Evolutionary conservation across 148 eudicot genomes (phyloP), one percentile per base, ranked within the genome.

Genomic region (Chenopodium formosanum): DNA sequence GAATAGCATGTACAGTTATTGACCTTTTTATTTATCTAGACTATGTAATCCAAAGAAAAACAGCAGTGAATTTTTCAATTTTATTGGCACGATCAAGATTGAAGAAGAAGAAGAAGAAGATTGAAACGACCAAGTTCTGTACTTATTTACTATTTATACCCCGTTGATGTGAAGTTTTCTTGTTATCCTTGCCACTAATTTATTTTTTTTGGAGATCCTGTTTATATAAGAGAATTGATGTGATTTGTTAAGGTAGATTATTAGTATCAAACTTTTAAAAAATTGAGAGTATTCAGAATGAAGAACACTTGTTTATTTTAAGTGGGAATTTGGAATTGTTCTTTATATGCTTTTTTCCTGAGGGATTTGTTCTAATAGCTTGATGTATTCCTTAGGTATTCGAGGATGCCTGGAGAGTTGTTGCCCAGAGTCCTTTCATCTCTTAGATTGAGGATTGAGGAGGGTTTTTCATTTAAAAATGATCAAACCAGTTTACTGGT

Each of bases 361-460:
- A 66, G 64, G 69, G 23, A 40, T 44, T 74, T 67, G 47, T 48
- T 47, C 78, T 67, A 73, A 23, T 16, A 71, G 20, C 63, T 47
- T 63, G 40, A 27, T 50, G 72, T 78, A 70, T 79, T 71, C 70
- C 72, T 29, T 83, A 95, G 99, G 83, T 95, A 94, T 87, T 88
- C 96, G 72, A 91, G 99, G 84, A 94, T 97, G 99, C 94, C 98
- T 40, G 88, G 73, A 37, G 94, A 94, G 79, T 80, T 97, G 87
- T 86, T 94, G 86, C 86, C 90, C 27, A 86, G 87, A 80, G 89
- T 94, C 75, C 89, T 97, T 76, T 89, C 88, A 31, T 87, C 95
- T 82, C 90, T 97, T 82, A 91, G 81, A 74, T 81, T 81, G 77
- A 94, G 88, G 83, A 86, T 92, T 79, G 86, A 84, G 68, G 93